phyloP scores from a whole-genome alignment of 441 rosid genomes.

The Flueggea neowawraea region DNA sequence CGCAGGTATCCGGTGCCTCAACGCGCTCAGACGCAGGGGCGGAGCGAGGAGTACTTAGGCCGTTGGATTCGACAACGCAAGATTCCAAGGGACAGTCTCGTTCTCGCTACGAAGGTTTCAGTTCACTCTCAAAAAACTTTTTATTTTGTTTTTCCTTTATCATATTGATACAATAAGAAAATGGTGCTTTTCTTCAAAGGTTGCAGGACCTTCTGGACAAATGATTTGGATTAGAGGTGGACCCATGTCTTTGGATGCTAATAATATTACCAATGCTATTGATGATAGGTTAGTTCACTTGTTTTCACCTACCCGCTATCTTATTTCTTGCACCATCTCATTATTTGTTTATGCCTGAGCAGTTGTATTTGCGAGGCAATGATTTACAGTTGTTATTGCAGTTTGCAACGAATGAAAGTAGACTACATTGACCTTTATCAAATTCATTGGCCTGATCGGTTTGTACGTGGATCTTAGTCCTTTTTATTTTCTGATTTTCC shows the following conservation, averaged over 20 bases:
- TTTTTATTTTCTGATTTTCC: conserved; percentile 5
- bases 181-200: conserved; percentile 25
- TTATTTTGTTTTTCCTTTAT: neutral
- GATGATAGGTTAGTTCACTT: conserved; percentile 40
- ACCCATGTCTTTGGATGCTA: conserved; percentile 50
- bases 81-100: conserved; percentile 48
- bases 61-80: conserved; percentile 52
- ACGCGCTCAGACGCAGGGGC: conserved; percentile 55
- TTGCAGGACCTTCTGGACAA: conserved; percentile 62
- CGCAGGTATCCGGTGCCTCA: conserved; percentile 74
- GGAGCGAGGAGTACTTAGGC: conserved; percentile 64
- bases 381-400: conserved; percentile 23
- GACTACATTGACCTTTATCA: conserved; percentile 66
- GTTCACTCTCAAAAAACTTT: neutral
- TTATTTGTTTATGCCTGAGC: neutral
- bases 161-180: neutral
- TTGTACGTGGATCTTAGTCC: conserved; percentile 38
- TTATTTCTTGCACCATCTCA: neutral
- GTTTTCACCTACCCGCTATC: neutral
- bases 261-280: conserved; percentile 48
- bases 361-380: conserved; percentile 1
- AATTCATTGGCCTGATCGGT: conserved; percentile 82
- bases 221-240: conserved; percentile 73
- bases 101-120: conserved; percentile 51
- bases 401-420: conserved; percentile 40